Conservation (phyloP, 352 stramenopile genomes). For the Globisporangium nodosum region DNA sequence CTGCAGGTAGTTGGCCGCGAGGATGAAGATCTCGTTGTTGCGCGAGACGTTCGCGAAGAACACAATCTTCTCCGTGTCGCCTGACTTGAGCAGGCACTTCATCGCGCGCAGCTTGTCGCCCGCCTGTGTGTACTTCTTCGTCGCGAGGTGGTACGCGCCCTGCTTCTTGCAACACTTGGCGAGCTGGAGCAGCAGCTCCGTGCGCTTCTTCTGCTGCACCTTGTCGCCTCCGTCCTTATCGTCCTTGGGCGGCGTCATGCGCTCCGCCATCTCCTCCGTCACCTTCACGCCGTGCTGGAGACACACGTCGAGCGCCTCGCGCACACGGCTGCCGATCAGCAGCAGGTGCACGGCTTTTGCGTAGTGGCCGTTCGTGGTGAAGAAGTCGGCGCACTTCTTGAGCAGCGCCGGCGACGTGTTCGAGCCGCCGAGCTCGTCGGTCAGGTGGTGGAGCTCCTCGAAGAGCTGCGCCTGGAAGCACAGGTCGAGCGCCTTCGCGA, state of each 20-base stretch:
- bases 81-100: conserved; percentile 94
- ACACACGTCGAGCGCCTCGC: conserved; percentile 88
- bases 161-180: conserved; percentile 92
- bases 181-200: conserved; percentile 86
- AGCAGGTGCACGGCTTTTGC: conserved; percentile 90
- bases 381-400: conserved; percentile 91
- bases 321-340: conserved; percentile 60
- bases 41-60: conserved; percentile 92
- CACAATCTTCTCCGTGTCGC: conserved; percentile 93
- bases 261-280: conserved; percentile 90
- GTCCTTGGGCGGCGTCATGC: conserved; percentile 87
- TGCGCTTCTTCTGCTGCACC: conserved; percentile 47
- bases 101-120: conserved; percentile 91
- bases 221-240: conserved; percentile 35
- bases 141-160: conserved; percentile 89
- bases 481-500: conserved; percentile 88
- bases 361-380: conserved; percentile 88
- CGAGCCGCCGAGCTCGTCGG: conserved; percentile 65
- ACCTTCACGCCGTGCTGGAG: conserved; percentile 87
- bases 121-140: conserved; percentile 95
- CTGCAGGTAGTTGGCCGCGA: conserved; percentile 95
- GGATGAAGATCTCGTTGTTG: conserved; percentile 92
- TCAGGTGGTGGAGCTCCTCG: conserved; percentile 82
- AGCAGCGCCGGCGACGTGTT: conserved; percentile 81
- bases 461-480: conserved; percentile 91